Evolutionary conservation across 768 basidiomycete species (phyloP), one percentile per base, ranked within the genome.

Genomic region (Lactarius deliciosus): DNA sequence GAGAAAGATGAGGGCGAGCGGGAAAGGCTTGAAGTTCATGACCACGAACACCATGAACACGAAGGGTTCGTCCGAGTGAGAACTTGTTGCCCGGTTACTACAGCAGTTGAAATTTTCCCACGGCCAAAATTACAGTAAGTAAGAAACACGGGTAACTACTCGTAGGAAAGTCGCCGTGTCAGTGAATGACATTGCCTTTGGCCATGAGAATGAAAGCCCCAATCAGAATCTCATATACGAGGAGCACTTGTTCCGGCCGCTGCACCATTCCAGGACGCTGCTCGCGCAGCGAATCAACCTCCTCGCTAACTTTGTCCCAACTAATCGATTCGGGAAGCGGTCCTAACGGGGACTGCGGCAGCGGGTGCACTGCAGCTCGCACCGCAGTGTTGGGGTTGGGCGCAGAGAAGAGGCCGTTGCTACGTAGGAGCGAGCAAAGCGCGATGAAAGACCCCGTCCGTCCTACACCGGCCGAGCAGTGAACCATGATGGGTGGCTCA

Each of bases 381-480:
- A 76, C 72, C 10, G 76, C 75, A 32, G 61, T 71, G 10, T 66
- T 69, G 10, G 72, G 55, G 60, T 64, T 36, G 13, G 64, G 60
- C 57, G 70, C 5, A 1, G 70, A 69, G 20, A 72, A 57, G 22
- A 80, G 79, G 63, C 87, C 81, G 68, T 85, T 76, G 38, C 80
- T 75, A 34, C 92, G 89, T n/a, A 94, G 80, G 43, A 95, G 79
- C 15, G 92, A 94, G 10, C 86, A 86, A 47, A 94, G 73, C 0
- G 90, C 86, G 73, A 96, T 90, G 77, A 93, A 94, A 7, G 92
- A 84, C 20, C 94, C 94, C 5, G 94, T 94, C 41, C 94, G 83
- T 3, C 94, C 94, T 65, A 95, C 82, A 5, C 94, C 94, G 1
- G 94, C 94, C 32, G 92, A 94, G 73, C 94, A 96, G 68, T 90